These are phyloP conservation scores for Cryoendolithus antarcticus DNA, from an alignment of 2,329 filamentous ascomycete genomes.

Conservation along the genomic window DNA sequence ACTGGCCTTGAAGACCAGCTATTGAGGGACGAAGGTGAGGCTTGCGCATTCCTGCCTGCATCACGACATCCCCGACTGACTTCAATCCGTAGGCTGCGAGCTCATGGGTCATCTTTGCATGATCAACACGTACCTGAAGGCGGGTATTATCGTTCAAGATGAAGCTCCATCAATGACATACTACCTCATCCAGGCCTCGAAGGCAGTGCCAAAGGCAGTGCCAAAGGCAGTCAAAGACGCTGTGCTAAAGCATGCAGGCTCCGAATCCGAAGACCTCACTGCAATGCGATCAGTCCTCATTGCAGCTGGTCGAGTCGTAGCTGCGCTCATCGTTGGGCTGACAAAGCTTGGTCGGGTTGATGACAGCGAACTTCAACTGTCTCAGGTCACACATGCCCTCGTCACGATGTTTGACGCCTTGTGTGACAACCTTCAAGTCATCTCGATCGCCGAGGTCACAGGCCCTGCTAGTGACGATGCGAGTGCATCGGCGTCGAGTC, in stretches of 20 bases:
- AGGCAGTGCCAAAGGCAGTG: slow-evolving; percentile 1
- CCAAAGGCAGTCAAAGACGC: too few species aligned
- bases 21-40: not conserved
- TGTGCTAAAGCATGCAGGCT: too few species aligned
- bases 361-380: slow-evolving; percentile 6
- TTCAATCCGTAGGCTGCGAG: slow-evolving; percentile 7
- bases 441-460: slow-evolving; percentile 9
- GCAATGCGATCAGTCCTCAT: slow-evolving; percentile 5
- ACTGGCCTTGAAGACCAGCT: too few species aligned
- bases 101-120: slow-evolving; percentile 19
- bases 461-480: slow-evolving; percentile 9
- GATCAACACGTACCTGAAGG: slow-evolving; percentile 15
- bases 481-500: not conserved
- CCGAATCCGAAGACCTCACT: too few species aligned
- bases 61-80: not conserved
- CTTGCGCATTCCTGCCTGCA: too few species aligned
- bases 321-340: slow-evolving; percentile 13
- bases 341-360: slow-evolving; percentile 10
- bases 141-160: slow-evolving; percentile 2
- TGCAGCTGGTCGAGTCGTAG: slow-evolving; percentile 11
- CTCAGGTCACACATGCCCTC: slow-evolving; percentile 17
- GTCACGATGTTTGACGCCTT: slow-evolving; percentile 27
- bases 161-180: slow-evolving; percentile 14
- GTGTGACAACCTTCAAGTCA: slow-evolving; percentile 18
- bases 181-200: slow-evolving; percentile 15